phyloP scores from a whole-genome alignment of 2,329 filamentous ascomycete species.

The Juglanconis juglandina region DNA sequence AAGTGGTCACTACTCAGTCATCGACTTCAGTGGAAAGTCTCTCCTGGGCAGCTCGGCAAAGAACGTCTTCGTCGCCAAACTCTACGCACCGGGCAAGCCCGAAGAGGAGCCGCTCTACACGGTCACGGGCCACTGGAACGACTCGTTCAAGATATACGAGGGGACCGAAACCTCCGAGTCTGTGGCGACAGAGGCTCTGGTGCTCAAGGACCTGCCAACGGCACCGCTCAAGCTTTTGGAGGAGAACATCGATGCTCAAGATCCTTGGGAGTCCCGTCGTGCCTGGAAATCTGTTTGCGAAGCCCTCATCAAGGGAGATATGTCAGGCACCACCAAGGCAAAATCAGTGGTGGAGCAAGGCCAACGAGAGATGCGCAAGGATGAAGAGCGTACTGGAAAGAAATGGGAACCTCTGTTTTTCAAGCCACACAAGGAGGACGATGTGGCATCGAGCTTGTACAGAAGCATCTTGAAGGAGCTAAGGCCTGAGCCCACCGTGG shows the following conservation, averaged over 20 bases:
- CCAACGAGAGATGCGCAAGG: slow-evolving; percentile 8
- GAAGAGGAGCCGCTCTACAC: slow-evolving; percentile 24
- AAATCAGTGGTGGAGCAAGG: slow-evolving; percentile 14
- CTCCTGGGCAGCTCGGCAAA: slow-evolving; percentile 16
- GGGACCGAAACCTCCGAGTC: slow-evolving; percentile 2
- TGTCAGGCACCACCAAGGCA: slow-evolving; percentile 8
- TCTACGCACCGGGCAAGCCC: slow-evolving; percentile 18
- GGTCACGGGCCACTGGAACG: slow-evolving; percentile 26
- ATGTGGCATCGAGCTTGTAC: slow-evolving; percentile 5
- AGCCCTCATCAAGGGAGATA: slow-evolving; percentile 5
- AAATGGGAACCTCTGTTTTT: slow-evolving; percentile 13
- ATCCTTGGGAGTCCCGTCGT: slow-evolving; percentile 13
- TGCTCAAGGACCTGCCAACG: slow-evolving; percentile 8
- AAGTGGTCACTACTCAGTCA: slow-evolving; percentile 25
- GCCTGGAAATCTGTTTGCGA: slow-evolving; percentile 12
- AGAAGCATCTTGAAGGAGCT: slow-evolving; percentile 6
- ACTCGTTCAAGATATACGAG: slow-evolving; percentile 21
- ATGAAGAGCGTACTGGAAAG: slow-evolving; percentile 1
- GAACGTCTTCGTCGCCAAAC: slow-evolving; percentile 24
- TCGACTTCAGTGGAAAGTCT: slow-evolving; percentile 23
- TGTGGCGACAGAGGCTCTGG: not conserved
- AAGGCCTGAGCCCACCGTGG: slow-evolving; percentile 7
- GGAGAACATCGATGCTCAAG: slow-evolving; percentile 4
- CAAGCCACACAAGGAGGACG: not conserved
- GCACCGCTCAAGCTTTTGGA: slow-evolving; percentile 8